These are phyloP conservation scores for Hibiscus syriacus DNA, from an alignment of 345 rosid genomes.

Conservation along the genomic window DNA sequence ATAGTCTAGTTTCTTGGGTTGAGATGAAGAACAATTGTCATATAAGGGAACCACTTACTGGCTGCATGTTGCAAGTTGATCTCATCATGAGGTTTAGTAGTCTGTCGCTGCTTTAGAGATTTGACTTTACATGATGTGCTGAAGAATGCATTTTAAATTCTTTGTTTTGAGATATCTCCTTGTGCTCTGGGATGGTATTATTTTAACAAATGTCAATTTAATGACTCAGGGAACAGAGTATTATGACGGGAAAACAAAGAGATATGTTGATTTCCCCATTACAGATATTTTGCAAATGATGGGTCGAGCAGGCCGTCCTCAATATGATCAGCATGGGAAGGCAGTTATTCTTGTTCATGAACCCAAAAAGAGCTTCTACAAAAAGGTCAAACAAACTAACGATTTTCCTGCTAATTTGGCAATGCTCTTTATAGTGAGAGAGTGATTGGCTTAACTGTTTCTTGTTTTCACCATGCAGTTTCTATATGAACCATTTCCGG, in stretches of 20 bases:
- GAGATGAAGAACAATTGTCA: not conserved
- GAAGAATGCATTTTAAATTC: not conserved
- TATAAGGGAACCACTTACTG: not conserved
- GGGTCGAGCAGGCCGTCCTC: slow-evolving; percentile 99
- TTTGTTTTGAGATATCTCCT: not conserved
- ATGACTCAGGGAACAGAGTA: slow-evolving; percentile 84
- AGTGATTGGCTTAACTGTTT: slow-evolving; percentile 1
- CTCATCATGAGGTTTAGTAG: not conserved
- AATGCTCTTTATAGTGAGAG: not conserved
- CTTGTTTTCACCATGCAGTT: slow-evolving; percentile 45
- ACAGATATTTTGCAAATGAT: slow-evolving; percentile 99
- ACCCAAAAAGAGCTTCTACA: slow-evolving; percentile 97
- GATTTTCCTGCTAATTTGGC: slow-evolving; percentile 11
- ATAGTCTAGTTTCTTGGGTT: not conserved
- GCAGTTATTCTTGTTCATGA: slow-evolving; percentile 99
- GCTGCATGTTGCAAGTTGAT: not conserved
- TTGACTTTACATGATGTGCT: not conserved
- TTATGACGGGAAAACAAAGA: slow-evolving; percentile 90
- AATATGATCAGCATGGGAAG: slow-evolving; percentile 95
- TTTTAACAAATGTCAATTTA: slow-evolving; percentile 3
- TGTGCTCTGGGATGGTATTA: not conserved
- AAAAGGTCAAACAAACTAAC: slow-evolving; percentile 48
- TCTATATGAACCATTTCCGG: slow-evolving; percentile 97
- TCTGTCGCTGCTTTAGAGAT: not conserved
- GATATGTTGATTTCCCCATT: slow-evolving; percentile 93